Percentiles rank a stretch among this genome's conserved stretches.
Evolutionary conservation across 768 basidiomycete genomes (phyloP).

Genomic region (Filobasidium floriforme): DNA sequence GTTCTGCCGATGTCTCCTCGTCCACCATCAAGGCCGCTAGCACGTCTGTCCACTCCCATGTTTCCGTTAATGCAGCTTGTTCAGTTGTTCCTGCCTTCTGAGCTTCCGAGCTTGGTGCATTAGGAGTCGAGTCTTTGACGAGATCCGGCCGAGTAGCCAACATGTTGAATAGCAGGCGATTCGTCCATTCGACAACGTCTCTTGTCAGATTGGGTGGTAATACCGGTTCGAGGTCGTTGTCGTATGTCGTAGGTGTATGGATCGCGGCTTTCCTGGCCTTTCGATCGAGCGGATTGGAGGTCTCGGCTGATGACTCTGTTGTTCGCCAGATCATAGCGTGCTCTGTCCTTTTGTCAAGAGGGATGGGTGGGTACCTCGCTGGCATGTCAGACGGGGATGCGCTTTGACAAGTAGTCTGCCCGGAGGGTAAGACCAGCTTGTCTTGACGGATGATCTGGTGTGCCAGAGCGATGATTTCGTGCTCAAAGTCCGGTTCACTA

Average conservation of each 20-base stretch:
- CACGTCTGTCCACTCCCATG: neutral
- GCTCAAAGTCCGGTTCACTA: neutral
- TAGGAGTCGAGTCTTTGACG: neutral
- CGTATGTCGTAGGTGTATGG: constrained; percentile 1
- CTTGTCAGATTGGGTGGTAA: neutral
- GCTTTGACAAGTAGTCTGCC: neutral
- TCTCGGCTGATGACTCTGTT: neutral
- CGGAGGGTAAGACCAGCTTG: neutral
- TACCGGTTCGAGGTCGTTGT: neutral
- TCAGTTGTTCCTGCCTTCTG: too few relatives aligned
- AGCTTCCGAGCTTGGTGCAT: neutral
- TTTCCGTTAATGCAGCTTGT: too few relatives aligned
- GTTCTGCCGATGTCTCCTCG: too few relatives aligned
- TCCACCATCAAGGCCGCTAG: too few relatives aligned
- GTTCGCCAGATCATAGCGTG: neutral
- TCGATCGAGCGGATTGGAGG: neutral
- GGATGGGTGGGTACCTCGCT: neutral
- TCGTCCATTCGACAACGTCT: neutral
- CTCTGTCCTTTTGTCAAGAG: neutral
- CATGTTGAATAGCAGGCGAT: neutral
- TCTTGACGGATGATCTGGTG: neutral
- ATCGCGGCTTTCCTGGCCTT: neutral
- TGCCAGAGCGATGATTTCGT: neutral
- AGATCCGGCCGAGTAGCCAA: neutral
- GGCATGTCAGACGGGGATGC: neutral